phyloP scores from a whole-genome alignment of 129 eudicot genomes.

The Tanacetum coccineum region DNA sequence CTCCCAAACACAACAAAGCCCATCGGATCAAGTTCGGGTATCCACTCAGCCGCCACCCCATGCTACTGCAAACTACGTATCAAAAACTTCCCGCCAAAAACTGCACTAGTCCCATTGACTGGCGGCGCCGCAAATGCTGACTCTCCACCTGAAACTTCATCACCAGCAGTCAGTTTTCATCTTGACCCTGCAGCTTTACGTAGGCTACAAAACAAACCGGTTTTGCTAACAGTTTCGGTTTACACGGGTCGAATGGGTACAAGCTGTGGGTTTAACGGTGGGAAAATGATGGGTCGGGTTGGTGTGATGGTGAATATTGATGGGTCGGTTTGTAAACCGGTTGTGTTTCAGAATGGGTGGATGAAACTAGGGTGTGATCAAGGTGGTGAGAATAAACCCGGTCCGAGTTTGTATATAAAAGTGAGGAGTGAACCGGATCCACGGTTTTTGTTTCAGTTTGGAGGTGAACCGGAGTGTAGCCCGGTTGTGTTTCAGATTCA shows the following conservation, averaged over 20 bases:
- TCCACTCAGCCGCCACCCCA: constrained; percentile 75
- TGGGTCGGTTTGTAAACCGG: constrained; percentile 39
- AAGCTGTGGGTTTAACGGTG: constrained; percentile 55
- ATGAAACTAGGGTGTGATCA: constrained; percentile 49
- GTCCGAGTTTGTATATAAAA: constrained; percentile 50
- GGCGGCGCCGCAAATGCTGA: constrained; percentile 27
- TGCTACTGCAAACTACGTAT: constrained; percentile 72
- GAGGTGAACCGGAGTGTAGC: constrained; percentile 94
- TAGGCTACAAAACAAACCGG: constrained; percentile 49
- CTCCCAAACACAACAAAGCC: constrained; percentile 55
- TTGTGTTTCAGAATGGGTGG: constrained; percentile 80
- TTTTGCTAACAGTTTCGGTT: constrained; percentile 49
- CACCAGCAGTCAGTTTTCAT: constrained; percentile 49
- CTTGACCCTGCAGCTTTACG: constrained; percentile 74
- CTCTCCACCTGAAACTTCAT: constrained; percentile 26
- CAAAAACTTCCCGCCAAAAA: constrained; percentile 65
- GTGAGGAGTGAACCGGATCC: constrained; percentile 93
- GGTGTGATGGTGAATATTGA: constrained; percentile 34
- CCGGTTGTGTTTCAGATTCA: constrained; percentile 91
- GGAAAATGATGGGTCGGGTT: constrained; percentile 61
- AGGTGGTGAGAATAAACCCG: constrained; percentile 26
- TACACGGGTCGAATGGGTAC: constrained; percentile 71
- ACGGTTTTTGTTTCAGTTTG: constrained; percentile 86
- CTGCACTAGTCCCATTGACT: constrained; percentile 59
- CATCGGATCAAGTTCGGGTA: constrained; percentile 47